A percentile compares a stretch with the other conserved stretches of the same genome.
These are phyloP conservation scores for Bipolaris zeicola DNA, from an alignment of 2,329 filamentous ascomycete genomes.

Conservation along the genomic window DNA sequence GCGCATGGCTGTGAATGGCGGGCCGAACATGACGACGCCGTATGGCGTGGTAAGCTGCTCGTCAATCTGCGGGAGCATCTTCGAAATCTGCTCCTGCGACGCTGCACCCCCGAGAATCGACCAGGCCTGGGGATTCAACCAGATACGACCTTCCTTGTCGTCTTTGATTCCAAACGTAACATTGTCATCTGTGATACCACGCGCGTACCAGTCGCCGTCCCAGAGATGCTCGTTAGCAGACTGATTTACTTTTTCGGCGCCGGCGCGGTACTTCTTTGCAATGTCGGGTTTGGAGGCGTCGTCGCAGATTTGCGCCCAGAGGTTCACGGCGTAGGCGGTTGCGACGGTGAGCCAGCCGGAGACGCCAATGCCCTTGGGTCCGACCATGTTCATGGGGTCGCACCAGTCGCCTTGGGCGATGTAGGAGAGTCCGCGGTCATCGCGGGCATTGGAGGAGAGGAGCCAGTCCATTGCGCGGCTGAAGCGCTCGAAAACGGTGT, in stretches of 20 bases:
- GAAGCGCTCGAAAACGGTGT: conserved; percentile 61
- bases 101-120: conserved; percentile 62
- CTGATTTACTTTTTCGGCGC: conserved; percentile 56
- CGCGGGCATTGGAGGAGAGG: conserved; percentile 52
- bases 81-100: conserved; percentile 48
- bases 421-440: conserved; percentile 61
- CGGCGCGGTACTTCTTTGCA: conserved; percentile 54
- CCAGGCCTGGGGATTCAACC: conserved; percentile 64
- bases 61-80: conserved; percentile 58
- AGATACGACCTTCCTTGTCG: conserved; percentile 62
- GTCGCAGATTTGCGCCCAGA: conserved; percentile 61
- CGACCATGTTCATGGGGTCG: conserved; percentile 68
- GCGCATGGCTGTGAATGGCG: conserved; percentile 61
- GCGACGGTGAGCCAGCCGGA: conserved; percentile 65
- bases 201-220: conserved; percentile 63
- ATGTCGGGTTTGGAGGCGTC: conserved; percentile 50
- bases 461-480: conserved; percentile 65
- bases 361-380: conserved; percentile 62
- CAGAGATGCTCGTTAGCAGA: conserved; percentile 60
- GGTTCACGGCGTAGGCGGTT: conserved; percentile 58
- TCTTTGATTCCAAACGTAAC: conserved; percentile 59
- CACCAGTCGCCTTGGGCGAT: conserved; percentile 67
- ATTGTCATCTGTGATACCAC: conserved; percentile 63
- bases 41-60: conserved; percentile 60
- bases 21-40: conserved; percentile 62